Evolutionary conservation across 371 early-diverging fungal species (phyloP), one percentile per base, ranked within the genome.

Genomic region (Apophysomyces trapeziformis): DNA sequence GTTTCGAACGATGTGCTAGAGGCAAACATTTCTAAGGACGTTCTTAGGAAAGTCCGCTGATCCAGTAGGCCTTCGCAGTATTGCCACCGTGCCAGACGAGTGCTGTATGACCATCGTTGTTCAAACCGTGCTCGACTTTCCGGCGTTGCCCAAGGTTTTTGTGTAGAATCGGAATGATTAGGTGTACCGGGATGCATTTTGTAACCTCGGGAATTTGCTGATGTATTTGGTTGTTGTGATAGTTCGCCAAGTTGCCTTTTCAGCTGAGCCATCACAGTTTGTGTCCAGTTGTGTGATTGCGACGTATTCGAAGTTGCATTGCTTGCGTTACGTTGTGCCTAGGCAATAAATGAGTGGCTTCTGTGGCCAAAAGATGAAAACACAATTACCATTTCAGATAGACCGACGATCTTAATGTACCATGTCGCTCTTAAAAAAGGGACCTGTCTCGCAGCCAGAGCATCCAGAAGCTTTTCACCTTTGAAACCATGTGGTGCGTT

Each of bases 381-480:
- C 1, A 13, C 13, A 41, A 21, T 76, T 72, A 86, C 82, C 84
- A 88, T 87, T 71, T 89, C 89, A 26, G 79, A 78, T 18, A 84
- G 61, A 38, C 85, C 91, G 6, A 89, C 85, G 38, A 90, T 79
- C 62, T 90, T 88, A 39, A 92, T 89, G 58, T 86, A 89, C 93
- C 93, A 93, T 7, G 90, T 76, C 0, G 93, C 91, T n/a, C 92
- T 79, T 44, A 84, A 67, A 60, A 91, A 74, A 0, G 93, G 91
- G 3, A 93, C 90, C 38, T 80, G 83, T 26, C 85, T 78, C 44
- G 74, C 68, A 8, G 86, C 83, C 62, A 93, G 66, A 5, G 82
- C 67, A 14, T 91, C 91, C 14, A 92, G 61, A 38, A 93, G 64
- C 41, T 85, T 85, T 21, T 87, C 90, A 7, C 87, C 85, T 41